phyloP scores from a whole-genome alignment of 805 yeast genomes.

The Wickerhamomyces sydowiorum region DNA sequence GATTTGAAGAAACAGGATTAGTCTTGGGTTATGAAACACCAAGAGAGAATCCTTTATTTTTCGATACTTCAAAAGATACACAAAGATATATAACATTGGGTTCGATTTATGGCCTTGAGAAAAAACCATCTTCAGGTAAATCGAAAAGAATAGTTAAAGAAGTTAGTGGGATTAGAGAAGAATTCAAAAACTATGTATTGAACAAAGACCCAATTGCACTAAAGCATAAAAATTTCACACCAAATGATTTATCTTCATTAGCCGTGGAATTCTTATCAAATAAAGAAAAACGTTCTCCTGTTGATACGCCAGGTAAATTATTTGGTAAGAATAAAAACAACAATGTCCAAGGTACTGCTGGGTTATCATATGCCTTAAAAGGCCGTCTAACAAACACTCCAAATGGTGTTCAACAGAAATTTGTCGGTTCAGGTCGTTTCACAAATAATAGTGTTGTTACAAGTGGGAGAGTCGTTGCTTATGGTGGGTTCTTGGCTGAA shows the following conservation, averaged over 20 bases:
- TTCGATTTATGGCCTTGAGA: background rate
- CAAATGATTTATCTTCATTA: conserved; percentile 24
- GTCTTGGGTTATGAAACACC: conserved; percentile 24
- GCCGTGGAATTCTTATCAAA: background rate
- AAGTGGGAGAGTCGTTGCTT: conserved; percentile 36
- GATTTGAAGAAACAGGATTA: conserved; percentile 65
- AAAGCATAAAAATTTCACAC: conserved; percentile 21
- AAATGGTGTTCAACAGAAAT: conserved; percentile 52
- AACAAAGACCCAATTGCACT: conserved; percentile 41
- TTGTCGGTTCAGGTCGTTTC: conserved; percentile 65
- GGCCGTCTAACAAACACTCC: conserved; percentile 71
- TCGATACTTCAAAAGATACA: conserved; percentile 7
- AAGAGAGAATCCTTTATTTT: conserved; percentile 30
- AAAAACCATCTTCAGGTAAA: background rate
- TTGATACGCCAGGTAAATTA: conserved; percentile 8
- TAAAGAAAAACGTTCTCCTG: background rate
- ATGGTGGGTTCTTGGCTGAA: conserved; percentile 49
- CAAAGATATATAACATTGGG: conserved; percentile 20
- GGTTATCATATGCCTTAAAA: conserved; percentile 60
- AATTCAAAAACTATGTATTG: conserved; percentile 52
- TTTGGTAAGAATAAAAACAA: conserved; percentile 6
- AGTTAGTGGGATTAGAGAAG: conserved; percentile 40
- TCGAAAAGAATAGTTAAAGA: conserved; percentile 1
- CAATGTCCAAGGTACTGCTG: conserved; percentile 63
- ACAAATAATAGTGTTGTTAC: conserved; percentile 38